A percentile compares a stretch with the other conserved stretches of the same genome.
phyloP scores from a whole-genome alignment of 2,329 filamentous ascomycete genomes.

The Capronia coronata region DNA sequence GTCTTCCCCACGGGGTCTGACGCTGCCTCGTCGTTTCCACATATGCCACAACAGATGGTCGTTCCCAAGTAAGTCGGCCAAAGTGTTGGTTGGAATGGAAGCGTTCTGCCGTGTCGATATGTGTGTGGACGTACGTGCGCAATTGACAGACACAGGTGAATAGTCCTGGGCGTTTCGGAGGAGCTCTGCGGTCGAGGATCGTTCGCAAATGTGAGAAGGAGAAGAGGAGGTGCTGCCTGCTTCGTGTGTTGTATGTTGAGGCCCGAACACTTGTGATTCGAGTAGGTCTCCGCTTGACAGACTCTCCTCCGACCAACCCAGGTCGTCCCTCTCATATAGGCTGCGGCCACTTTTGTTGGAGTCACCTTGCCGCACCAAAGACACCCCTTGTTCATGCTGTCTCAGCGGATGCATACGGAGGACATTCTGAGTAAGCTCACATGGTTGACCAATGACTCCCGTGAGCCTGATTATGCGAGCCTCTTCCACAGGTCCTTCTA shows the following conservation, averaged over 20 bases:
- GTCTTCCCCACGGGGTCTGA: conserved; percentile 17
- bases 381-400: conserved; percentile 12
- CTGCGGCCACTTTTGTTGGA: neutral
- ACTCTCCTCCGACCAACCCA: conserved; percentile 9
- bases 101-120: conserved; percentile 12
- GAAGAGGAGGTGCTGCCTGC: conserved; percentile 1
- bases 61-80: conserved; percentile 21
- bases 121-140: neutral
- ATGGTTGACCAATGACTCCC: conserved; percentile 13
- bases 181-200: neutral
- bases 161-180: neutral
- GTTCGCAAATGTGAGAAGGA: neutral
- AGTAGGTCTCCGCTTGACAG: conserved; percentile 3
- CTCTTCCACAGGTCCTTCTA: conserved; percentile 11
- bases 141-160: neutral
- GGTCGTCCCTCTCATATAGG: conserved; percentile 8
- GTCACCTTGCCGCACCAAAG: conserved; percentile 2
- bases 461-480: conserved; percentile 3
- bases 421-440: conserved; percentile 23
- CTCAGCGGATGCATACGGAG: conserved; percentile 25
- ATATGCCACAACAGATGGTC: conserved; percentile 24
- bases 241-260: conserved; percentile 7
- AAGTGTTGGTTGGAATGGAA: conserved; percentile 7
- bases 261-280: conserved; percentile 1
- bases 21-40: conserved; percentile 20